These are phyloP conservation scores for Aspergillus homomorphus DNA, from an alignment of 495 filamentous ascomycete species.

Conservation along the genomic window DNA sequence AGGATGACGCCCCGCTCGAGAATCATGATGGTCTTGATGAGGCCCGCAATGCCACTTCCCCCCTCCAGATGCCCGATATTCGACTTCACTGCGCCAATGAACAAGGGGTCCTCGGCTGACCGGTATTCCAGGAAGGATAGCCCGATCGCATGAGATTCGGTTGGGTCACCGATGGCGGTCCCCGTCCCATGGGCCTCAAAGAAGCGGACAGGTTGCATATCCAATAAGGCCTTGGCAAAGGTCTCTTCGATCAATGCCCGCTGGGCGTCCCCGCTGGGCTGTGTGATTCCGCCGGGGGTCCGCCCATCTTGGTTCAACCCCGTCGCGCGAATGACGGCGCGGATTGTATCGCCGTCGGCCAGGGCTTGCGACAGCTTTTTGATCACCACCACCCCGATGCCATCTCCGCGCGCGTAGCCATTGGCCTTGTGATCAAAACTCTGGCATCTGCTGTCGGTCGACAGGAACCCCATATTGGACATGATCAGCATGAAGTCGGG, in stretches of 20 bases:
- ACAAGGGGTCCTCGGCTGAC: not conserved
- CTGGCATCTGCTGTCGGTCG: conserved; percentile 22
- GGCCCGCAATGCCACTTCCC: not conserved
- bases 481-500: conserved; percentile 20
- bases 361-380: conserved; percentile 30
- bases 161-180: conserved; percentile 14
- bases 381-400: conserved; percentile 26
- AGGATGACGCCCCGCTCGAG: not conserved
- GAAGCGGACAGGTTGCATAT: conserved; percentile 16
- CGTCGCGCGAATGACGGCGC: conserved; percentile 35
- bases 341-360: conserved; percentile 28
- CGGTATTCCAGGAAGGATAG: not conserved
- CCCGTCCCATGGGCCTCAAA: conserved; percentile 46
- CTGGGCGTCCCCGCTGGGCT: conserved; percentile 21
- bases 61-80: not conserved
- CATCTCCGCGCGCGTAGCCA: conserved; percentile 39
- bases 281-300: conserved; percentile 19
- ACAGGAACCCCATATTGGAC: conserved; percentile 12
- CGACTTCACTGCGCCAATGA: not conserved
- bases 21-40: not conserved
- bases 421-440: conserved; percentile 24
- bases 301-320: conserved; percentile 46
- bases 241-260: conserved; percentile 20
- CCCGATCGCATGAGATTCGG: conserved; percentile 11
- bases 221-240: conserved; percentile 25